Evolutionary conservation across 108 stramenopile genomes (phyloP), one percentile per base, ranked within the genome.

Genomic region (Nitzschia sp.): DNA sequence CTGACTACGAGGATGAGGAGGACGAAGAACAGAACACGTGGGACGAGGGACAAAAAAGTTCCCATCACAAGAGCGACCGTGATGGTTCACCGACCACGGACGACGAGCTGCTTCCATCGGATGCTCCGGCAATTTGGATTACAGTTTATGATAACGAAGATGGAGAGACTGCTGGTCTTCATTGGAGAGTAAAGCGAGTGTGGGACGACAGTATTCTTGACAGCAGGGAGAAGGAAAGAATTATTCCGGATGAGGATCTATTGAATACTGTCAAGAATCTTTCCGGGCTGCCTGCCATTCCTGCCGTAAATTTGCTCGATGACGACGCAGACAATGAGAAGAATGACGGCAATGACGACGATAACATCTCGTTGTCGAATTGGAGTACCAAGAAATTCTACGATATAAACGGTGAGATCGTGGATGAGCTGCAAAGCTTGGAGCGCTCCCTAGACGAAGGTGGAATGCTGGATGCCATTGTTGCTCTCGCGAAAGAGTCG

Each of bases 171-270:
- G 29, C 5, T 30, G 24, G 15, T 18, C 49, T 51, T 2, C 38
- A 54, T 1, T 66, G 65, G 65, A 47, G 65, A 19, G 65, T 66
- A 24, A 66, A 31, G 65, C 23, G 65, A 19, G 65, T 66, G 9
- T 66, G 65, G 65, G 48, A 54, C 28, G 24, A 54, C 25, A n/a
- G 26, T 2, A 33, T 18, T 9, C 65, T 66, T 15, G 65, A 66
- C 29, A 28, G 33, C 17, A 23, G 18, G 13, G 65, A 66, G 24
- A 51, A 30, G 9, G 65, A 66, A 2, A 28, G 25, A 1, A 42
- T 54, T 33, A 30, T 66, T 25, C 19, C 23, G 17, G 65, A 49
- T 4, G 34, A 51, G 21, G 48, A 51, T 34, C 26, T 66, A 19
- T 15, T 66, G 42, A 25, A 62, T 9, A 62, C 42, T 21, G 19